phyloP scores from a whole-genome alignment of 2,329 filamentous ascomycete species.

The Paraphaeosphaeria minitans region DNA sequence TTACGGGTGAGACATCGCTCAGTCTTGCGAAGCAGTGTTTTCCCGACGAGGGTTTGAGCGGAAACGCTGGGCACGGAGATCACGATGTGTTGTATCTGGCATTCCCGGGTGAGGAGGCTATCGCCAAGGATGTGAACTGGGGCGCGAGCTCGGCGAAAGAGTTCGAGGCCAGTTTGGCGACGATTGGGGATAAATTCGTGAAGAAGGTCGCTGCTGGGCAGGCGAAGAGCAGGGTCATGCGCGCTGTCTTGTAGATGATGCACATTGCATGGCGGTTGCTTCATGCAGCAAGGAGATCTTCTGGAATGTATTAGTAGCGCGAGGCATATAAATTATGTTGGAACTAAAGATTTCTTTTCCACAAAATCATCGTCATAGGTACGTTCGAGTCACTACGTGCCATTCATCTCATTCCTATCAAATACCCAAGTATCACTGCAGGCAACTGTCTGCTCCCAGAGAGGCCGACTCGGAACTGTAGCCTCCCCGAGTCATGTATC shows the following conservation, averaged over 20 bases:
- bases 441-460: too few relatives aligned
- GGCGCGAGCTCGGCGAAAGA: constrained; percentile 53
- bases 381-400: too few relatives aligned
- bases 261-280: not conserved
- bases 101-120: constrained; percentile 62
- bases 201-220: constrained; percentile 15
- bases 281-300: not conserved
- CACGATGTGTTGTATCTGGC: constrained; percentile 68
- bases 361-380: too few relatives aligned
- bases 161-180: constrained; percentile 61
- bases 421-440: too few relatives aligned
- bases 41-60: constrained; percentile 54
- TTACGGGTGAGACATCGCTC: constrained; percentile 62
- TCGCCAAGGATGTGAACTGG: constrained; percentile 65
- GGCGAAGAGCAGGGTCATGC: constrained; percentile 9
- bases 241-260: not conserved
- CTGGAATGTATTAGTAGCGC: not conserved
- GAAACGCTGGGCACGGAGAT: constrained; percentile 60
- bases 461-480: too few relatives aligned
- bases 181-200: constrained; percentile 60
- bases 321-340: not conserved
- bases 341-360: not conserved
- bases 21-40: constrained; percentile 64
- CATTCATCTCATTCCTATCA: too few relatives aligned
- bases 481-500: too few relatives aligned